Base-by-base conservation (phyloP, 768 basidiomycete species). In the Panaeolus papilionaceus region DNA sequence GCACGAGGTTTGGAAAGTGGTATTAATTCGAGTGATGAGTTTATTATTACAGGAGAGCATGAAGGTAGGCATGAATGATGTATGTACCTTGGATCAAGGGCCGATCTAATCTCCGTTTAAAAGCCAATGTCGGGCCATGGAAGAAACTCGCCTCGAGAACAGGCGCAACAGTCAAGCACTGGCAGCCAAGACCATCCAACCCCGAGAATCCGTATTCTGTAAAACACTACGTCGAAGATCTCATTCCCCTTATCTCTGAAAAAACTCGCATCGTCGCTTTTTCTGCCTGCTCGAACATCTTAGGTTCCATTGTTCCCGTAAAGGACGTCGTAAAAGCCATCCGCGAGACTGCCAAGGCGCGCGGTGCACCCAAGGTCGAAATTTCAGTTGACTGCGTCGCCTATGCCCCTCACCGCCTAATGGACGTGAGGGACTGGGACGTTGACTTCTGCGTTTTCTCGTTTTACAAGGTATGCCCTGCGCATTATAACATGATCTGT, bases 91-190 rank as follows among this genome's bases (percentile, higher is more conserved):
- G 54, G 4, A 26, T 45, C 37, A 10, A 10, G 40, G 40, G 61
- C 39, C 12, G 38, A 33, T 18, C 38, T 42, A 42, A 68, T 37
- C n/a, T 26, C 61, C 39, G 66, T 47, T 26, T 40, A 65, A 51
- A 51, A 92, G 92, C 93, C 1, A 94, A 95, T 70, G 85, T 77
- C 14, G 91, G 92, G 0, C 85, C 89, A 1, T 95, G 92, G 92
- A 92, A 92, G 79, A 86, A 85, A 67, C 83, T 94, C 16, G 92
- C 92, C 0, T 80, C 81, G 16, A 85, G 89, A 4, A 78, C 79
- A 6, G 86, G 86, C 5, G 85, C 85, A 1, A 71, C 81, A 0
- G 49, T 93, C 62, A 89, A 90, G 71, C 79, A 82, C 69, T 94
- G 92, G 92, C 78, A 78, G 3, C 79, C 86, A 1, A 79, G 78